Conservation (phyloP, 805 yeast genomes). For the Kuraishia hungarica region DNA sequence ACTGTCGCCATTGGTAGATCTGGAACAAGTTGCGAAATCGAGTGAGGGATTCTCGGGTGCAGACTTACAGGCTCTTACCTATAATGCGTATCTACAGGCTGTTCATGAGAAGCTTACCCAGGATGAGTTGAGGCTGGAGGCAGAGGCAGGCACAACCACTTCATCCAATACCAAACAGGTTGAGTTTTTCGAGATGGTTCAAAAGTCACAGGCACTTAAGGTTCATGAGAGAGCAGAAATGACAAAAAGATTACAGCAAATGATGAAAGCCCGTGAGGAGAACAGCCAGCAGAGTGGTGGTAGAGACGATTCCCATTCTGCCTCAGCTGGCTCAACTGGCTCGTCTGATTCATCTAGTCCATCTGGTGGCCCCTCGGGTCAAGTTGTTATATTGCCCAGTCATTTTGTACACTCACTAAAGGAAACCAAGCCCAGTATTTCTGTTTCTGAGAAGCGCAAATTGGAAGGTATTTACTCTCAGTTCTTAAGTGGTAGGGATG, state of each 20-base stretch:
- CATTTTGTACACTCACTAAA: conserved; percentile 56
- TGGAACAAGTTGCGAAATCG: conserved; percentile 42
- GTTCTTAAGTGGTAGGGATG: conserved; percentile 67
- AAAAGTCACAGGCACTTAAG: conserved; percentile 5
- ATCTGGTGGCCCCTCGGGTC: neutral
- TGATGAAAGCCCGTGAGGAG: conserved; percentile 1
- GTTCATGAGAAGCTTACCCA: conserved; percentile 60
- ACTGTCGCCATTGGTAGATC: conserved; percentile 39
- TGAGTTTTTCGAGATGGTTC: conserved; percentile 15
- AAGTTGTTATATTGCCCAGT: conserved; percentile 36
- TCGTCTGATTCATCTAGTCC: neutral
- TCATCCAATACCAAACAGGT: conserved; percentile 1
- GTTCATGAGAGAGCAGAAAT: conserved; percentile 6
- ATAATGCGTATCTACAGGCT: conserved; percentile 85
- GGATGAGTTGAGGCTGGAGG: conserved; percentile 23
- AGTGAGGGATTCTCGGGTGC: conserved; percentile 90
- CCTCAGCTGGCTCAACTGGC: too few species aligned
- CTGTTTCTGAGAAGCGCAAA: conserved; percentile 58
- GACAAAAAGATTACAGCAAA: conserved; percentile 12
- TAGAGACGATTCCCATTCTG: too few species aligned
- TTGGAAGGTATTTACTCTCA: conserved; percentile 56
- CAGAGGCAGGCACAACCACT: conserved; percentile 5
- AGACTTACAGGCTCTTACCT: conserved; percentile 85
- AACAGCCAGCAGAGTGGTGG: neutral
- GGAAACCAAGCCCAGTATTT: conserved; percentile 88